Evolutionary conservation across 2,329 filamentous ascomycete species (phyloP).

Genomic region (Pseudocercospora fuligena): DNA sequence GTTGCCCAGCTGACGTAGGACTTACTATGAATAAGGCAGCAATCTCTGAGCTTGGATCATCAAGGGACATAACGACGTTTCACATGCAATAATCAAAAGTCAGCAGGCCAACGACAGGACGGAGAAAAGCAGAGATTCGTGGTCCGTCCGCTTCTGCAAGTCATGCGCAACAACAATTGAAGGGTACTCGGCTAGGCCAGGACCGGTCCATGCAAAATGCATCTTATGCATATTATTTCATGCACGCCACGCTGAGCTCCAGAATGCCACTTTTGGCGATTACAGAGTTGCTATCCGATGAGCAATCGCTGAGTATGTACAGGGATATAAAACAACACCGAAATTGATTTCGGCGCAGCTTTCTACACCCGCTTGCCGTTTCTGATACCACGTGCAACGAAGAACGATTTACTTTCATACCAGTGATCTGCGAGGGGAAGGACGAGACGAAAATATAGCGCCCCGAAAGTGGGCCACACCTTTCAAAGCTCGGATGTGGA

Average conservation of each 20-base stretch:
- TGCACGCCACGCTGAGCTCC: not conserved
- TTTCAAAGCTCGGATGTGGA: not conserved
- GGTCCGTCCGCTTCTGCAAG: not conserved
- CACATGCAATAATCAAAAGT: not conserved
- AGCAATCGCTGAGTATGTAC: not conserved
- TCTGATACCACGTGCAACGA: not conserved
- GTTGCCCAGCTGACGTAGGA: not conserved
- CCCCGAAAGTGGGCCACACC: conserved; percentile 4
- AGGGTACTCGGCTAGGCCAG: not conserved
- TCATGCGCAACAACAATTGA: not conserved
- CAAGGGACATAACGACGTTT: not conserved
- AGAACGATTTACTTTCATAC: not conserved
- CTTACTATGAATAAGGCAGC: not conserved
- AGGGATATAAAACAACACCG: not conserved
- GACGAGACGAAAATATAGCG: conserved; percentile 2
- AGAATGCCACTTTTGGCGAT: not conserved
- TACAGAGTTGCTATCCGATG: not conserved
- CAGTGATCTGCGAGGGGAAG: not conserved
- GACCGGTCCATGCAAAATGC: not conserved
- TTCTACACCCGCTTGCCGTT: too few relatives aligned
- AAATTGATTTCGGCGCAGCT: not conserved
- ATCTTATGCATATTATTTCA: not conserved
- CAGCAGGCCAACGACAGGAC: not conserved
- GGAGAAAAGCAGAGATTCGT: not conserved
- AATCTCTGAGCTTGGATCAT: not conserved